Evolutionary conservation across 1,284 basidiomycete genomes (phyloP), one percentile per base, ranked within the genome.

Genomic region (Psilocybe mexicana): DNA sequence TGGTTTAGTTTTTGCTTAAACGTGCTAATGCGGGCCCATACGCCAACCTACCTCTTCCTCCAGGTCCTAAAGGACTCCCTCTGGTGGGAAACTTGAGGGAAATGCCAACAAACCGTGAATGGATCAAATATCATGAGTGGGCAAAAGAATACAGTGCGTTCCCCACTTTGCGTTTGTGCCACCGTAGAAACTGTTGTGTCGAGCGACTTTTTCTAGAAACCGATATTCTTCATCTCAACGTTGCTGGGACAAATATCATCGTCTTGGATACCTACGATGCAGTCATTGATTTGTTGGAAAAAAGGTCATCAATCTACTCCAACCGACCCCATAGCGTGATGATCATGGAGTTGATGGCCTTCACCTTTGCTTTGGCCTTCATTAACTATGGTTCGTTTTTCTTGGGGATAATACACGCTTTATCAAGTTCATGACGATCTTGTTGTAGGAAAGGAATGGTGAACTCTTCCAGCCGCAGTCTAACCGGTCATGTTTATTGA

Each of bases 221-320:
- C 5, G 76, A 76, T 54, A 73, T 79, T 10, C 64, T 79, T 8
- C 72, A 76, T 57, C 55, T 79, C 7, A 63, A 71, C 42, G 64
- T 72, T 2, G 66, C 70, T 3, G 76, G 76, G 1, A 72, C 64
- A 3, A 68, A 70, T 2, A 65, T 80, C 35, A 61, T 80, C 45
- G 65, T 81, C 5, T 59, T 81, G 24, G 73, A 77, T 52, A 73
- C 77, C 1, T 52, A 64, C 2, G 67, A 75, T 43, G 70, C 69
- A 0, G 71, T 72, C 0, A 66, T 61, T 0, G 79, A 79, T n/a
- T 63, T 81, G 7, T 64, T 81, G 38, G 77, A 79, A 43, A 75
- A 70, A 57, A 65, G 73, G 11, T 75, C 75, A 1, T 65, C 72
- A 0, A 74, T 71, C 5, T 79, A 79, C 63, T 82, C 74, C 2